Evolutionary conservation across 768 basidiomycete genomes (phyloP).

Genomic region (Mrakia hoshinonis): DNA sequence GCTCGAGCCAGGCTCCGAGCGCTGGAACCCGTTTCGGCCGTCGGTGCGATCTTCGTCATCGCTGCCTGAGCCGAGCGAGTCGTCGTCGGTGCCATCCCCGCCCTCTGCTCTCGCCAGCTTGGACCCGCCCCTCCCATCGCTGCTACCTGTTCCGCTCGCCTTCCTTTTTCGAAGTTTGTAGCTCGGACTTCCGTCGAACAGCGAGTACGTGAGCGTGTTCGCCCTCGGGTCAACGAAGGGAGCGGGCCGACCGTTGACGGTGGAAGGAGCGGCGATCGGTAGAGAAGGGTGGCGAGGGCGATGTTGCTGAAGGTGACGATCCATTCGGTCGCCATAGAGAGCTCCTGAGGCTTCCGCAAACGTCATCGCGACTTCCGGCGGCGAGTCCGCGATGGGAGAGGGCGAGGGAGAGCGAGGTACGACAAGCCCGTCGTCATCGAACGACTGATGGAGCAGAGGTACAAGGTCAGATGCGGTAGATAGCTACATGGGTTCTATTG

Average conservation of each 20-base stretch:
- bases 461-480: too few relatives aligned
- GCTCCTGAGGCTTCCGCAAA: too few relatives aligned
- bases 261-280: too few relatives aligned
- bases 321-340: too few relatives aligned
- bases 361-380: too few relatives aligned
- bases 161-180: constrained; percentile 87
- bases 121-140: neutral
- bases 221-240: neutral
- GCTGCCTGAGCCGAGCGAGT: neutral
- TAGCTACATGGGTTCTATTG: too few relatives aligned
- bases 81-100: constrained; percentile 1
- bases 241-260: neutral
- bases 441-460: too few relatives aligned
- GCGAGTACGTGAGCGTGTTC: constrained; percentile 23
- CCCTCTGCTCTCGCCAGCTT: neutral
- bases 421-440: too few relatives aligned
- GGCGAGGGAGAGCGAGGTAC: too few relatives aligned
- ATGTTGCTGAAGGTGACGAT: too few relatives aligned
- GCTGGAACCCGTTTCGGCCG: neutral
- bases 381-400: too few relatives aligned
- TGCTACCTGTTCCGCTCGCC: constrained; percentile 33
- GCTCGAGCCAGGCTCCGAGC: neutral
- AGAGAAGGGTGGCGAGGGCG: neutral
- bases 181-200: constrained; percentile 72
- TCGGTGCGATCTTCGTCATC: neutral